phyloP scores from a whole-genome alignment of 140 eudicot genomes.

The Oenanthe javanica region DNA sequence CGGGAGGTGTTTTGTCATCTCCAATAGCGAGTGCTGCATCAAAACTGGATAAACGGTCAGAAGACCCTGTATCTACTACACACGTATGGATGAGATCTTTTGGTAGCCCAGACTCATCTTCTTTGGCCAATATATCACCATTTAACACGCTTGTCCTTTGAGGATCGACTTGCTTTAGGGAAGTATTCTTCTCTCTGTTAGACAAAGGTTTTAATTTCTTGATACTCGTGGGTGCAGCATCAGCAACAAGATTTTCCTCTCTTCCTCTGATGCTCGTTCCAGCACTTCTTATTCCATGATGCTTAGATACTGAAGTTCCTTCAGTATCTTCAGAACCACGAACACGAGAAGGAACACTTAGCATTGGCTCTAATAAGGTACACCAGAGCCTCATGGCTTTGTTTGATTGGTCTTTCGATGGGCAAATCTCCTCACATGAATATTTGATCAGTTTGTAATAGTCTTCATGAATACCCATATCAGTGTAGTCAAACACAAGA shows the following conservation, averaged over 20 bases:
- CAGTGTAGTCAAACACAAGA: conserved; percentile 55
- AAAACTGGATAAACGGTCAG: conserved; percentile 29
- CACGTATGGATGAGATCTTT: conserved; percentile 27
- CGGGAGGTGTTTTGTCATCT: conserved; percentile 23
- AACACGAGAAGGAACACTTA: conserved; percentile 51
- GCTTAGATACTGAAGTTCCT: conserved; percentile 44
- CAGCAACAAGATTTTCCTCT: conserved; percentile 43
- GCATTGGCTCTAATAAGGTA: conserved; percentile 80
- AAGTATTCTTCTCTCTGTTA: conserved; percentile 44
- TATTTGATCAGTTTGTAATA: conserved; percentile 58
- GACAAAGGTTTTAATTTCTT: conserved; percentile 46
- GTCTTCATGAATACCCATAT: conserved; percentile 72
- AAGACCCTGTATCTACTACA: conserved; percentile 25
- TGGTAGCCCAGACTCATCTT: conserved; percentile 35
- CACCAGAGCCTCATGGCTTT: conserved; percentile 84
- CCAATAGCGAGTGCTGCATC: conserved; percentile 16
- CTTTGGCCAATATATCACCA: conserved; percentile 40
- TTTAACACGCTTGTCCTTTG: background rate
- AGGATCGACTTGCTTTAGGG: conserved; percentile 30
- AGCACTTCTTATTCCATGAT: conserved; percentile 24
- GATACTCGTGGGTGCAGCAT: conserved; percentile 30
- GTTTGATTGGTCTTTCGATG: conserved; percentile 69
- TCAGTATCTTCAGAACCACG: conserved; percentile 30
- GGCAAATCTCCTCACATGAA: conserved; percentile 80
- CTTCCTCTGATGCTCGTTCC: conserved; percentile 31